Evolutionary conservation across 306 rosid species (phyloP), one percentile per base, ranked within the genome.

Genomic region (Chamaecrista fasciculata): DNA sequence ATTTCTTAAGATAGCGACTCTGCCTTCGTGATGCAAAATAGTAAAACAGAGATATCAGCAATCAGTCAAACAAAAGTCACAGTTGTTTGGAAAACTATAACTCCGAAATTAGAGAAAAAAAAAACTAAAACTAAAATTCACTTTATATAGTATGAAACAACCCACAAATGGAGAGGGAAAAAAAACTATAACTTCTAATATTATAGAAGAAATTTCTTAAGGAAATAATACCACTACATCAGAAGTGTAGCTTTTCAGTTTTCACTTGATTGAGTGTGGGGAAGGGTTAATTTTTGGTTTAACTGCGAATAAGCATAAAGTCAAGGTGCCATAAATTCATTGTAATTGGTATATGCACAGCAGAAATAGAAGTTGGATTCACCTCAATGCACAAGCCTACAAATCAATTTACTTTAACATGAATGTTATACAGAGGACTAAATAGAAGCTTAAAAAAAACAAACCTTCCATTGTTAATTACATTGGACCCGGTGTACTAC

Each of bases 401-500:
- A 66, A 74, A 62, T 57, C 87, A 72, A 75, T 77, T 75, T 66
- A 77, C 76, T 50, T 66, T 65, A 84, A 67, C 75, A 60, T 56
- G 79, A 72, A 74, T 70, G 72, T 67, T 40, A 62, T 34, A 79
- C 42, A 73, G 73, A 69, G 68, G 52, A 79, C 52, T 57, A 77
- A 79, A 73, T 58, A 72, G 71, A 81, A 70, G 78, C 74, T 59
- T 7, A 67, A 69, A 67, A 69, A 85, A 83, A 82, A 63, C 80
- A 76, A 83, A 74, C 79, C 84, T 66, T 84, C 67, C 69, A 57
- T 28, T 62, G 63, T 66, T 85, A 87, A 83, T 85, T 87, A 90
- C 96, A 90, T 83, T 29, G 79, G 79, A 85, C 85, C 82, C 48
- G 82, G 77, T 56, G 46, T 48, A 63, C 78, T 77, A 82, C 79